Evolutionary conservation across 2,329 filamentous ascomycete genomes (phyloP).

Genomic region (Knufia fluminis): DNA sequence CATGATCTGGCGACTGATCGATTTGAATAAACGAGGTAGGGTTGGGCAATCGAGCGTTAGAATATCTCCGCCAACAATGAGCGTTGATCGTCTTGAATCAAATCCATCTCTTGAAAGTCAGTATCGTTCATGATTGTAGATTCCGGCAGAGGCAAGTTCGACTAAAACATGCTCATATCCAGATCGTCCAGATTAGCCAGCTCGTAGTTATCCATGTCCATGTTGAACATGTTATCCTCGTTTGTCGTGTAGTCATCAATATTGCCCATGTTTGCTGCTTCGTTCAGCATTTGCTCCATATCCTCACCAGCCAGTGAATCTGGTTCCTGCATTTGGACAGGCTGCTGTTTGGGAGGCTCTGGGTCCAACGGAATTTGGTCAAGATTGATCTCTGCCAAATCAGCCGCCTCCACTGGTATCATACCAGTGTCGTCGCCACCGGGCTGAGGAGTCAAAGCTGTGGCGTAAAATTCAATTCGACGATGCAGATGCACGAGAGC

Average conservation of each 20-base stretch:
- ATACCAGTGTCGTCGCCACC: constrained; percentile 13
- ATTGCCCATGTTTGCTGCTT: constrained; percentile 19
- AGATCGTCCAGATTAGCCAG: constrained; percentile 20
- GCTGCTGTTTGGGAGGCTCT: constrained; percentile 6
- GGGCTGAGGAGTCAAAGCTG: constrained; percentile 19
- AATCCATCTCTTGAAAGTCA: too few species aligned
- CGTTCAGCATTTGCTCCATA: constrained; percentile 23
- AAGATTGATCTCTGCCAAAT: constrained; percentile 8
- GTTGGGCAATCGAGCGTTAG: too few species aligned
- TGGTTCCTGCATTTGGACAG: constrained; percentile 22
- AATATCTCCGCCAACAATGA: not conserved
- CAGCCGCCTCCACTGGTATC: not conserved
- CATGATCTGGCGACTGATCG: too few species aligned
- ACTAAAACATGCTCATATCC: constrained; percentile 23
- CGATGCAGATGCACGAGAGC: constrained; percentile 37
- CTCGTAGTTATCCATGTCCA: constrained; percentile 15
- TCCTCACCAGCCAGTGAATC: constrained; percentile 12
- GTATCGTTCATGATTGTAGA: too few species aligned
- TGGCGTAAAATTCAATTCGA: constrained; percentile 34
- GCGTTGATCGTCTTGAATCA: too few species aligned
- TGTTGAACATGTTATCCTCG: constrained; percentile 17
- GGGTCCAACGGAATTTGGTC: constrained; percentile 1
- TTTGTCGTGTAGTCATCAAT: constrained; percentile 13
- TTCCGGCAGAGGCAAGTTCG: not conserved
- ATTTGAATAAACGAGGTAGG: too few species aligned